Evolutionary conservation across 345 rosid species (phyloP).

Genomic region (Litchi chinensis): DNA sequence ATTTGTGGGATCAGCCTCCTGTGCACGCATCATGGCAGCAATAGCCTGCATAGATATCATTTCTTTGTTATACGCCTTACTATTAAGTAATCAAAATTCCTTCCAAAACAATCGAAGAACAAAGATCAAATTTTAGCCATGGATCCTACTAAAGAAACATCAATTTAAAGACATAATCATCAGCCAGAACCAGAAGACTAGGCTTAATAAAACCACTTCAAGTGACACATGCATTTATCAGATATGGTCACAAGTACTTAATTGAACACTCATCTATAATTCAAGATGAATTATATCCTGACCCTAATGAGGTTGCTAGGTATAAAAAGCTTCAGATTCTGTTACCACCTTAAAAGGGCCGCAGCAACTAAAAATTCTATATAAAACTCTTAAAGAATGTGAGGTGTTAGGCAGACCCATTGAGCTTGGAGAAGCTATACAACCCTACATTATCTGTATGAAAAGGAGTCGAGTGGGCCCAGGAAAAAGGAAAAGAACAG

Average conservation of each 20-base stretch:
- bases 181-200: background rate
- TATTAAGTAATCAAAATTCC: constrained; percentile 1
- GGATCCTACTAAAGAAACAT: constrained; percentile 3
- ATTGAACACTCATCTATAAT: background rate
- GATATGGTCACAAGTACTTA: background rate
- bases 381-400: background rate
- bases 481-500: background rate
- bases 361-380: background rate
- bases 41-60: constrained; percentile 71
- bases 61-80: constrained; percentile 9
- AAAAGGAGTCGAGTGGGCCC: background rate
- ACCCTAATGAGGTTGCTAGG: background rate
- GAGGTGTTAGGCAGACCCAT: background rate
- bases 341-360: background rate
- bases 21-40: constrained; percentile 99
- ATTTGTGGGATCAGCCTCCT: constrained; percentile 92
- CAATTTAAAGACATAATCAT: background rate
- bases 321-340: background rate
- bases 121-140: background rate
- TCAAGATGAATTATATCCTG: background rate
- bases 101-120: background rate
- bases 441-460: background rate
- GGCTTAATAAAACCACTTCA: background rate
- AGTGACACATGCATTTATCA: background rate
- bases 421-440: background rate